Conservation (phyloP, 2,329 filamentous ascomycete genomes). For the Fusarium siculi region DNA sequence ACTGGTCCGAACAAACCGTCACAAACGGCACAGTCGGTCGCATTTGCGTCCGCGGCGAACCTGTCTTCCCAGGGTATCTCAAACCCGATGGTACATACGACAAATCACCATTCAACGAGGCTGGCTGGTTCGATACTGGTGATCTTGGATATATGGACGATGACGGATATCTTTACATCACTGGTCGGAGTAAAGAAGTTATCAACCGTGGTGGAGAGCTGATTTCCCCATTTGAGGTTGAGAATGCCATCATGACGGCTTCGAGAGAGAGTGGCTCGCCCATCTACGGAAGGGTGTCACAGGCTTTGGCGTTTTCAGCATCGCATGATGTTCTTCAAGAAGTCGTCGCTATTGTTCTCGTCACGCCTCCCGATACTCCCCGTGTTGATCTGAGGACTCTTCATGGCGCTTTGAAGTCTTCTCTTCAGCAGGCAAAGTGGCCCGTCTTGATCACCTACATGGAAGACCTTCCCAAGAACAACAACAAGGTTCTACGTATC, state of each 20-base stretch:
- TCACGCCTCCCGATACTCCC: not conserved
- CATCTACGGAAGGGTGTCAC: not conserved
- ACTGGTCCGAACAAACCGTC: not conserved
- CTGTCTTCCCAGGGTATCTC: conserved; percentile 2
- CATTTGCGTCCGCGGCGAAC: conserved; percentile 9
- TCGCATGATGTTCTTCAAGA: conserved; percentile 10
- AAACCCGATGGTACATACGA: not conserved
- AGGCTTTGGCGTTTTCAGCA: not conserved
- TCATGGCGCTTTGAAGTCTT: not conserved
- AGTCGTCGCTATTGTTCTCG: not conserved
- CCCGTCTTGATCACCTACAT: conserved; percentile 4
- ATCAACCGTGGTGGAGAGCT: conserved; percentile 7
- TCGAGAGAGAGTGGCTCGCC: not conserved
- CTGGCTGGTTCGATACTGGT: conserved; percentile 2
- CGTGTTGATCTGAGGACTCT: not conserved
- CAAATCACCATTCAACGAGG: not conserved
- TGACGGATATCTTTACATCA: conserved; percentile 12
- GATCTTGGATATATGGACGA: conserved; percentile 10
- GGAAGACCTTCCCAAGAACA: conserved; percentile 11
- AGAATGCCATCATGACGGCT: conserved; percentile 18
- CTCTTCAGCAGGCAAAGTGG: conserved; percentile 7
- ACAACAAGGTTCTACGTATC: conserved; percentile 8
- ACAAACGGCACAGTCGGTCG: not conserved
- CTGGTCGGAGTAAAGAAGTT: conserved; percentile 9
- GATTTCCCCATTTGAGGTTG: conserved; percentile 2